Conservation (phyloP, 352 stramenopile species). For the Globisporangium megalacanthum region DNA sequence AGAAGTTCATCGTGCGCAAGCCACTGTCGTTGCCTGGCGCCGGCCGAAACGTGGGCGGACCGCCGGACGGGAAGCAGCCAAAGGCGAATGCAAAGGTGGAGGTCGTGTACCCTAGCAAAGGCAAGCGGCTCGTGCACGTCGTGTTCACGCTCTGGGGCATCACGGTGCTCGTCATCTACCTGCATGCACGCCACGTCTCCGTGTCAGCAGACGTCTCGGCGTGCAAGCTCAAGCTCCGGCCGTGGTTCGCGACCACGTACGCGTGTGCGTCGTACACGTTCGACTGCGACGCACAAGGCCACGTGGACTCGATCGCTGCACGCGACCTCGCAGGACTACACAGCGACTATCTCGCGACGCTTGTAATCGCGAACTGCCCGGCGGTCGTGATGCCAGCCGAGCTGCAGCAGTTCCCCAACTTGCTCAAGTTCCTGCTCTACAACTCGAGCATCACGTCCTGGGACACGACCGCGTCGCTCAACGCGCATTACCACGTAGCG, state of each 20-base stretch:
- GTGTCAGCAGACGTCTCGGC: conserved; percentile 13
- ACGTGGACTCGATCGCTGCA: conserved; percentile 18
- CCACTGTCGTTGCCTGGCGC: not conserved
- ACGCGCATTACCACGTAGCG: conserved; percentile 13
- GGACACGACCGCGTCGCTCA: conserved; percentile 18
- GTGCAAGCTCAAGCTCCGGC: conserved; percentile 25
- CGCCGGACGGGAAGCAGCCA: not conserved
- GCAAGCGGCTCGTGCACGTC: conserved; percentile 22
- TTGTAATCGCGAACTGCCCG: conserved; percentile 29
- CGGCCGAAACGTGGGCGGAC: not conserved
- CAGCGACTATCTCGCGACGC: conserved; percentile 16
- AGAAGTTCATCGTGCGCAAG: conserved; percentile 15
- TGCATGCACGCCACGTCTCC: conserved; percentile 21
- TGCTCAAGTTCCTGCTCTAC: conserved; percentile 32
- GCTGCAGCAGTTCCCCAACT: conserved; percentile 22
- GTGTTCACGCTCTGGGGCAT: conserved; percentile 30
- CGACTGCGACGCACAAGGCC: conserved; percentile 23
- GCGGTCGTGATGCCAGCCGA: conserved; percentile 18
- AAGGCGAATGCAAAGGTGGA: conserved; percentile 7
- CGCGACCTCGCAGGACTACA: conserved; percentile 18
- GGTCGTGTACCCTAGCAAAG: conserved; percentile 5
- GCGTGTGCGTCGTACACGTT: conserved; percentile 31
- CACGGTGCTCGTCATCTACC: conserved; percentile 25
- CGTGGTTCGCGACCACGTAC: conserved; percentile 26
- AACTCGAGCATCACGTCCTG: conserved; percentile 28